Conservation (phyloP, 495 filamentous ascomycete genomes). For the Cryomyces antarcticus region DNA sequence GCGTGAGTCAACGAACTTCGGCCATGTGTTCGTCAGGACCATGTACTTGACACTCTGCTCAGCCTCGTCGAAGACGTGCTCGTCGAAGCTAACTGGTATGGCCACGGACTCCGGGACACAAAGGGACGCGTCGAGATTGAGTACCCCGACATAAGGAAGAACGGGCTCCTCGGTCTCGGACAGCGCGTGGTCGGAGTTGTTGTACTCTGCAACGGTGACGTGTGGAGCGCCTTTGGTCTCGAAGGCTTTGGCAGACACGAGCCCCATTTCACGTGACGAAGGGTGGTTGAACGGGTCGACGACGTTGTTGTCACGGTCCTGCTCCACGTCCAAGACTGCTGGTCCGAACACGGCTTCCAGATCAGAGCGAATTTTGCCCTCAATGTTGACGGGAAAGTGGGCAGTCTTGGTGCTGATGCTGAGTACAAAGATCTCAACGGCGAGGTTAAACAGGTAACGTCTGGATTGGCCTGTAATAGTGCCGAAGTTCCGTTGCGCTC, state of each 20-base stretch:
- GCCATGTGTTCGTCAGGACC: conserved; percentile 18
- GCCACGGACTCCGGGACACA: not conserved
- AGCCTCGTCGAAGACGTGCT: conserved; percentile 13
- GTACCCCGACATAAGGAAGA: not conserved
- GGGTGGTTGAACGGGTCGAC: not conserved
- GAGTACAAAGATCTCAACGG: conserved; percentile 15
- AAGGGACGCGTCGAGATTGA: not conserved
- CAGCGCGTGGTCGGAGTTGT: not conserved
- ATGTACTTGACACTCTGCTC: conserved; percentile 15
- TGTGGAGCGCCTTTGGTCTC: not conserved
- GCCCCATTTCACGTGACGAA: not conserved
- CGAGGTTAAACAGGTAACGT: conserved; percentile 12
- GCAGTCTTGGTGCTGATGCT: conserved; percentile 15
- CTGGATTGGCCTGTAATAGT: not conserved
- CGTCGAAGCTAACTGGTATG: conserved; percentile 8
- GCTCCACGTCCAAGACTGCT: conserved; percentile 7
- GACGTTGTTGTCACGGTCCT: not conserved
- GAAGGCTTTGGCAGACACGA: not conserved
- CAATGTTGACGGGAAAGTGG: conserved; percentile 17
- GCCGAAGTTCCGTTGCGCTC: not conserved
- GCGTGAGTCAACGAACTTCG: conserved; percentile 1
- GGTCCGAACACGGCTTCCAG: conserved; percentile 9
- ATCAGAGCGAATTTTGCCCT: conserved; percentile 9
- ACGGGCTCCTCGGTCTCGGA: not conserved
- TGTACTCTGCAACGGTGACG: not conserved